Conservation (phyloP, 176 grass and related monocot genomes). For the Carex parvula region DNA sequence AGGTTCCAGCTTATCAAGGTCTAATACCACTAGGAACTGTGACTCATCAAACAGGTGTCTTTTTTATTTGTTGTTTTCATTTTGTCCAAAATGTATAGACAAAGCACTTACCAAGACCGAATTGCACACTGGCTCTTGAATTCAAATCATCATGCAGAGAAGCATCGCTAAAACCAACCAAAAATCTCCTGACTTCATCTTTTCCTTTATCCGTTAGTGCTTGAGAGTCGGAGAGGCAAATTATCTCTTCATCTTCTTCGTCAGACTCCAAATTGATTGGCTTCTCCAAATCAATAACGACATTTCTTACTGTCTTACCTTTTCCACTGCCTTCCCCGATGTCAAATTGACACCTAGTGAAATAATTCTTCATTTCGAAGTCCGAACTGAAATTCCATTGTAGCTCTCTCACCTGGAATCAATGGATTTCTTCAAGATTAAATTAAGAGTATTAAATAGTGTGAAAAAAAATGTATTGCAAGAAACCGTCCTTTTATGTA, state of each 20-base stretch:
- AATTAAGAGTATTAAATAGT: background rate
- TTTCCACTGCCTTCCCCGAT: constrained; percentile 19
- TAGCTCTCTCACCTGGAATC: background rate
- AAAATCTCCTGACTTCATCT: constrained; percentile 13
- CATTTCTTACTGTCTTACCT: constrained; percentile 1
- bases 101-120: constrained; percentile 20
- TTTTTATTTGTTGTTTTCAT: background rate
- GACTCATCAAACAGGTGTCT: background rate
- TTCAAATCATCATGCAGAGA: constrained; percentile 19
- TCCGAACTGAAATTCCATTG: constrained; percentile 26
- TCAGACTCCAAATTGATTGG: constrained; percentile 27
- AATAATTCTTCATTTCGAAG: constrained; percentile 4
- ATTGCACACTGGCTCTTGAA: constrained; percentile 5
- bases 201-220: background rate
- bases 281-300: constrained; percentile 11
- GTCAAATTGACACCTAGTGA: background rate
- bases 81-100: background rate
- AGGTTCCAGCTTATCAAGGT: background rate
- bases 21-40: background rate
- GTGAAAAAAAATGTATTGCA: background rate
- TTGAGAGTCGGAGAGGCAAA: background rate
- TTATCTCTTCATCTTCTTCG: constrained; percentile 1
- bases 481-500: background rate
- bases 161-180: background rate
- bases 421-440: background rate